Base-by-base conservation (phyloP, 176 grass and related monocot genomes). In the Rhynchospora breviuscula region DNA sequence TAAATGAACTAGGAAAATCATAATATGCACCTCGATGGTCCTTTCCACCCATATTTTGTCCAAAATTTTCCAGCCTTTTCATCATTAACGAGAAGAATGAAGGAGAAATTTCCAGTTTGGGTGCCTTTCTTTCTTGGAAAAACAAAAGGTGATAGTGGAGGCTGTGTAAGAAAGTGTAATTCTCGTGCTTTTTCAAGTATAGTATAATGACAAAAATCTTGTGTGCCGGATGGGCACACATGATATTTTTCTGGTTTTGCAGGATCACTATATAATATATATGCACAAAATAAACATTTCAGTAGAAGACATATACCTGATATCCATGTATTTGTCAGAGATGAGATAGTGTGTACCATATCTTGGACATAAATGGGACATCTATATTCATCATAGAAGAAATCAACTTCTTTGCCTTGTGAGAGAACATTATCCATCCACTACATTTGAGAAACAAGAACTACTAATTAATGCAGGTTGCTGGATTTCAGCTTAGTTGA, bases 361-460 rank as follows among this genome's bases (percentile, higher is more conserved):
- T 98, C 92, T 86, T 98, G 87, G 25, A 94, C 95, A 91, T 91
- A 94, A 51, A 98, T 85, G 79, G 95, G 92, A 67, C 95, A 98
- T 8, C 90, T 83, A 57, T 88, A 90, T 65, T 98, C 92, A 74
- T 98, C 95, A 45, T 91, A 44, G 60, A 94, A 98, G 70, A 98
- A 98, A 14, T 90, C 84, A 83, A 93, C 90, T 87, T 98, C 84
- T 18, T 91, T 88, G 82, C 95, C 89, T 87, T 87, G 82, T 79
- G 88, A 91, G 86, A 98, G 95, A 69, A 93, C 92, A 78, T 25
- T 13, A 63, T 98, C 86, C 89, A 98, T 98, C 95, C 95, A 98
- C 92, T 94, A 89, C 90, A 91, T 77, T 76, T 67, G 82, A 83
- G 89, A 61, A 79, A 5, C 60, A 90, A 25, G 29, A 21, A 45